Evolutionary conservation across 129 eudicot species (phyloP).

Genomic region (Ambrosia trifida): DNA sequence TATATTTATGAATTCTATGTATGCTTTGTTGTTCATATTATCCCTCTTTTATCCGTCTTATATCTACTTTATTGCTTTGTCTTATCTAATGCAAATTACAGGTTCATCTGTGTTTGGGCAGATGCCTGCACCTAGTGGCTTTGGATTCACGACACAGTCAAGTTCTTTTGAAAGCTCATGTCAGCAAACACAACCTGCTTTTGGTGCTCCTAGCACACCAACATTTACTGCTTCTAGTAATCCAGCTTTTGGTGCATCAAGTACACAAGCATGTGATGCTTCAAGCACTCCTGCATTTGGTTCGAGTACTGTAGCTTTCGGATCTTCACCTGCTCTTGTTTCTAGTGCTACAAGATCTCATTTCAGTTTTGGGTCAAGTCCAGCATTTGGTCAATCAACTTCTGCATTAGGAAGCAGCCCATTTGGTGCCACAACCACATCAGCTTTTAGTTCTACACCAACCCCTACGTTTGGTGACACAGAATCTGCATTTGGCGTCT

Average conservation of each 20-base stretch:
- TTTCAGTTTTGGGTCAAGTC: conserved; percentile 61
- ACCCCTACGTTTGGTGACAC: conserved; percentile 58
- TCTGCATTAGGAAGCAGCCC: conserved; percentile 61
- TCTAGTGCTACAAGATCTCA: conserved; percentile 63
- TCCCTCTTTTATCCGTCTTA: no score
- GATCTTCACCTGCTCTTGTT: conserved; percentile 46
- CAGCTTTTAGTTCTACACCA: conserved; percentile 55
- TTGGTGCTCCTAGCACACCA: conserved; percentile 63
- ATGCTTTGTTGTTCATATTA: neutral
- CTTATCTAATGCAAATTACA: conserved; percentile 25
- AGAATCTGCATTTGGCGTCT: conserved; percentile 52
- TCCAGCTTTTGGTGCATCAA: conserved; percentile 18
- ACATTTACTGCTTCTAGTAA: conserved; percentile 53
- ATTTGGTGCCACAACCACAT: conserved; percentile 62
- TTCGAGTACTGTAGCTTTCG: conserved; percentile 48
- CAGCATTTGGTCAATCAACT: conserved; percentile 67
- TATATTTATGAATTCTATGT: neutral
- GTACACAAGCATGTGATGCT: conserved; percentile 38
- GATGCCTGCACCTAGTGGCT: conserved; percentile 76
- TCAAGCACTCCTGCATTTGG: conserved; percentile 63
- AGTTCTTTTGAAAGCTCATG: conserved; percentile 79
- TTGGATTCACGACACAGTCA: conserved; percentile 65
- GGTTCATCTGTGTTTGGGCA: conserved; percentile 84
- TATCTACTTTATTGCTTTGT: no score
- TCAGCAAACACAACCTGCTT: conserved; percentile 77